Base-by-base conservation (phyloP, 2,329 filamentous ascomycete species). In the Pseudocercospora ulei region DNA sequence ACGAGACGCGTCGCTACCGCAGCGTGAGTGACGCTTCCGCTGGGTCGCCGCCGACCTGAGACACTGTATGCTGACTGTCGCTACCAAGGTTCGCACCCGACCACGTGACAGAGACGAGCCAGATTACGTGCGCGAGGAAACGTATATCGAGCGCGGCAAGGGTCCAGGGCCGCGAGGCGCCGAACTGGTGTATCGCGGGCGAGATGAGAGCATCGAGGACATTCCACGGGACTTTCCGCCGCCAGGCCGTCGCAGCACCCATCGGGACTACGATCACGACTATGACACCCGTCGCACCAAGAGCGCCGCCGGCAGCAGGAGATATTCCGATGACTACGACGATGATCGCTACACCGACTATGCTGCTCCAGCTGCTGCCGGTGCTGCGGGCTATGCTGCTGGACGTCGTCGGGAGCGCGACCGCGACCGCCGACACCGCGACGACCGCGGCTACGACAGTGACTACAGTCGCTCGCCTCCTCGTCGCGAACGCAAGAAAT, bases 131-230 rank as follows among this genome's bases (percentile, higher is more conserved):
- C 62, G 62, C 53, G 68, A 66, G 57, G 66, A 61, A 50, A 66
- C 58, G 23, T 70, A 69, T 59, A 65, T 70, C 48, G 66, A 65
- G 53, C 62, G 63, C 37, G 62, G 62, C 46, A 65, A 62, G 38
- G 60, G 57, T 45, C 56, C 60, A 8, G 58, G 61, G 24, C 62
- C 63, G 20, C 62, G 65, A 38, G 42, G 43, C 22, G 45, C 41
- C 7, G 68, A 70, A 47, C 62, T 71, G 37, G 67, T 68, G 55
- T 69, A 65, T 56, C 67, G 68, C 41, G 62, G 66, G 34, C 78
- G 80, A 48, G 79, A 87, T 58, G 80, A 85, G 55, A 86, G 80
- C 60, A 78, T 92, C 56, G 87, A 94, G 64, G 83, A 92, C 63
- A 76, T 92, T 44, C 76, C 76, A 48, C 78, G 85, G 50, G 82